phyloP scores from a whole-genome alignment of 441 rosid species.

The Omphalea diandra region DNA sequence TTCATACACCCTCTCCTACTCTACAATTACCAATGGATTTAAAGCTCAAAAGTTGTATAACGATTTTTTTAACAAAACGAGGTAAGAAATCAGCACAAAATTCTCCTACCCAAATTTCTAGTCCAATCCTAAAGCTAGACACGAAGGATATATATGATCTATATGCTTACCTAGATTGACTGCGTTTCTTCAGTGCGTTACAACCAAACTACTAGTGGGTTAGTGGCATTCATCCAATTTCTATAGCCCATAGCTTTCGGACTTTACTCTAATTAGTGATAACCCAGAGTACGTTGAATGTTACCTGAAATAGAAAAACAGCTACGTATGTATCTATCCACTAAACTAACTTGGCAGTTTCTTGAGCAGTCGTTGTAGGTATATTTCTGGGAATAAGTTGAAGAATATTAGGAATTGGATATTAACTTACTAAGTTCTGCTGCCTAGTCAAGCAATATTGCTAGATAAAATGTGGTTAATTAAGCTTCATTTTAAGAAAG shows the following conservation, averaged over 20 bases:
- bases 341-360: too few species aligned
- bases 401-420: background rate
- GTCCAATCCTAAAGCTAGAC: slow-evolving; percentile 17
- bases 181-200: slow-evolving; percentile 25
- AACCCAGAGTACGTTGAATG: background rate
- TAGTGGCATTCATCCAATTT: slow-evolving; percentile 15
- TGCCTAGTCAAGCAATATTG: background rate
- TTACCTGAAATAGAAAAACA: too few species aligned
- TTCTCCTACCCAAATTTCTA: slow-evolving; percentile 28
- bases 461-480: background rate
- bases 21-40: too few species aligned
- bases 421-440: background rate
- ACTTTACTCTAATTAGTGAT: background rate
- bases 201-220: slow-evolving; percentile 20
- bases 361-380: too few species aligned
- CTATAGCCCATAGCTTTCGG: slow-evolving; percentile 14
- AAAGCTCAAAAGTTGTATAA: background rate
- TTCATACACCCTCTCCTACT: background rate
- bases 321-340: too few species aligned
- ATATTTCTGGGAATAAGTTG: background rate
- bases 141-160: background rate
- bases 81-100: background rate
- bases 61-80: background rate
- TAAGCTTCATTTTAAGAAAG: too few species aligned
- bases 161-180: slow-evolving; percentile 5